phyloP scores from a whole-genome alignment of 345 rosid species.

The Mangifera indica region DNA sequence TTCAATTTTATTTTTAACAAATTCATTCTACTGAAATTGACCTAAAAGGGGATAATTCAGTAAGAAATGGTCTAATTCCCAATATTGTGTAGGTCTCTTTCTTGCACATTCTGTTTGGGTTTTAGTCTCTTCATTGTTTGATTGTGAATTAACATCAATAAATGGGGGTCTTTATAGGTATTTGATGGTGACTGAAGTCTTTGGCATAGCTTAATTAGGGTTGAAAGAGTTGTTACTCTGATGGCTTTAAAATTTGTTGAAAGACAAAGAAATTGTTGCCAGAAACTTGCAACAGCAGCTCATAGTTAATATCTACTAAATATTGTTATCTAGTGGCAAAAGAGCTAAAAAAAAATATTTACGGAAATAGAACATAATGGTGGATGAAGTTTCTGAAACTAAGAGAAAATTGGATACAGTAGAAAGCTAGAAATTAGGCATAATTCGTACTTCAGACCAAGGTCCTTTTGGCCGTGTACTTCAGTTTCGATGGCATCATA shows the following conservation, averaged over 20 bases:
- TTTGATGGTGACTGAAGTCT: neutral
- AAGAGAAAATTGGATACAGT: neutral
- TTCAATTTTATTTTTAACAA: too few relatives aligned
- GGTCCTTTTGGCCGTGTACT: neutral
- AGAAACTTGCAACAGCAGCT: neutral
- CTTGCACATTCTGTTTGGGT: neutral
- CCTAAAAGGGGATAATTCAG: conserved; percentile 43
- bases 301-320: neutral
- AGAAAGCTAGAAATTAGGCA: neutral
- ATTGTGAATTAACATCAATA: neutral
- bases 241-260: neutral
- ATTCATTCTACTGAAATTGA: too few relatives aligned
- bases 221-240: neutral
- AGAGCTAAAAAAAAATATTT: neutral
- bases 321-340: neutral
- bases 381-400: neutral
- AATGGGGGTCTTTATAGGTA: neutral
- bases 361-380: neutral
- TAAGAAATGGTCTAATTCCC: conserved; percentile 26
- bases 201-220: neutral
- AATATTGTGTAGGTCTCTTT: neutral
- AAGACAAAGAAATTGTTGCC: neutral
- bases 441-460: neutral
- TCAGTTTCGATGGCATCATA: too few relatives aligned
- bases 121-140: neutral